Base-by-base conservation (phyloP, 169 alveolate genomes). In the Eimeria zaria region DNA sequence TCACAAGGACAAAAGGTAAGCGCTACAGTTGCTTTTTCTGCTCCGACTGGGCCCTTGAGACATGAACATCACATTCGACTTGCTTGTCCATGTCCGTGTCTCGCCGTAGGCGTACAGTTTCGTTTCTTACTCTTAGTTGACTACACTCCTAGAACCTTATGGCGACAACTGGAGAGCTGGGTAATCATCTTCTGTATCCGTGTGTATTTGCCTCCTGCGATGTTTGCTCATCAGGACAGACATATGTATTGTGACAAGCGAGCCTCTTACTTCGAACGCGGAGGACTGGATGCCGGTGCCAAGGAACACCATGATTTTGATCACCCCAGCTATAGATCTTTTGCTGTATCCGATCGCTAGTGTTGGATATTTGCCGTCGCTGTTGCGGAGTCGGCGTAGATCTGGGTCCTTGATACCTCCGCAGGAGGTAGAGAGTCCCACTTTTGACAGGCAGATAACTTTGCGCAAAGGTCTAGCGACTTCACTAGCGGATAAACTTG, bases 251-350 rank as follows among this genome's bases (percentile, higher is more conserved):
- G 94, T 94, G 58, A 69, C 96, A 18, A 83, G 95, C 83, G 96
- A 94, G 95, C 96, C 96, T 36, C 67, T 94, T 73, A 94, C 96
- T 7, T 88, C 93, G 20, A 94, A 67, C 73, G 93, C 96, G 33
- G 96, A 85, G 62, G 95, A 95, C 67, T 95, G 97, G 97, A 73
- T 95, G 95, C 95, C 97, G 20, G 97, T 95, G 46, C 97, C 97
- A 33, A 89, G 90, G 74, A 95, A 95, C 80, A 91, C 92, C 41
- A 55, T 95, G 76, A 85, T 95, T 30, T 48, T 95, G 48, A 67
- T 85, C n/a, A 95, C 97, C 74, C 91, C 90, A 24, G 71, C 90
- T 18, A 85, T 84, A 71, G 97, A 95, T 48, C 67, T 95, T 51
- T 44, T 95, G 78, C 91, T 95, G 24, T 91, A 95, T 46, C 97